Conservation (phyloP, 2,329 filamentous ascomycete genomes). For the Colletotrichum lentis region DNA sequence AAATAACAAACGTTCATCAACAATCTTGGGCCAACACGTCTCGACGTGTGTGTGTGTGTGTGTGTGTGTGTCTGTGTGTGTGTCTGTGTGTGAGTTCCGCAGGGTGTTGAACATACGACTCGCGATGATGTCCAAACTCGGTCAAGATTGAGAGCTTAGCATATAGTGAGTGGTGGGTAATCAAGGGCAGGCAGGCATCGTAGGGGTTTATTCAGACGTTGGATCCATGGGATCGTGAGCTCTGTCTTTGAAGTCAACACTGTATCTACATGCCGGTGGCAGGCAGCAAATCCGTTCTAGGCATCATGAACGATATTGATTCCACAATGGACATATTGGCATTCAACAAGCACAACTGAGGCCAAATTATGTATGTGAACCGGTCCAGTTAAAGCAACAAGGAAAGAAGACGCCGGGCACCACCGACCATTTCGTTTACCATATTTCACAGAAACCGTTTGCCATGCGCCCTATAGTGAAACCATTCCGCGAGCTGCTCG, state of each 20-base stretch:
- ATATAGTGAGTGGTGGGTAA: neutral
- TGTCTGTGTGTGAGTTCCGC: neutral
- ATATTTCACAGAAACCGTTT: conserved; percentile 2
- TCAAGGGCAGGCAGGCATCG: neutral
- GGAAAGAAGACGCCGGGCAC: conserved; percentile 16
- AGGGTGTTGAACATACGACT: neutral
- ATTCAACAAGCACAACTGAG: conserved; percentile 14
- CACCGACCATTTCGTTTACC: neutral
- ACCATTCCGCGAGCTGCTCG: neutral
- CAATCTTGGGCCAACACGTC: neutral
- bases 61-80: neutral
- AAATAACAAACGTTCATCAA: conserved; percentile 40
- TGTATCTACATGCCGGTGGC: neutral
- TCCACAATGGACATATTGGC: conserved; percentile 14
- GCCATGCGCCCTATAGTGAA: neutral
- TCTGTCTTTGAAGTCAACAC: neutral
- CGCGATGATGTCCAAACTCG: too few relatives aligned
- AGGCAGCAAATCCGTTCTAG: too few relatives aligned
- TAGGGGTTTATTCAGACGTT: neutral
- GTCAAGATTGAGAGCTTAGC: too few relatives aligned
- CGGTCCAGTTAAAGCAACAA: neutral
- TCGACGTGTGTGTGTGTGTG: neutral
- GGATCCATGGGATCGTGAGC: neutral
- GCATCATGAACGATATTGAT: neutral
- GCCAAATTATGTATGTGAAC: conserved; percentile 2